Base-by-base conservation (phyloP, 140 eudicot species). In the Erigeron philadelphicus region DNA sequence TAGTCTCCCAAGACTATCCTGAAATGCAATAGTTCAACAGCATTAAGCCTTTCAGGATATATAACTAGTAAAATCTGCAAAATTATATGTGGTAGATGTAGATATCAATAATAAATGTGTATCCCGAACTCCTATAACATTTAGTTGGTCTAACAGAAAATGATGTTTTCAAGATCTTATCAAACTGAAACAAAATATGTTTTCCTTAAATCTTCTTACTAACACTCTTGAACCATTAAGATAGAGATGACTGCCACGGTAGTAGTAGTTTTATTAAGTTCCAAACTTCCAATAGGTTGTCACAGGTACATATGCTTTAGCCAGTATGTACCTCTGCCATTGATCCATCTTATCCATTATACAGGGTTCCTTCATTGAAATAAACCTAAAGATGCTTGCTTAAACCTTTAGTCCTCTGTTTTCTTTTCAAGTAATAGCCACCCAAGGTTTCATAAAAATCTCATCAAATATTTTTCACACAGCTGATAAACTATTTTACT, bases 1-100 rank as follows among this genome's bases (percentile, higher is more conserved):
- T 63, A 88, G 68, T 69, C 89, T 86, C 66, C 91, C 98, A 61
- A 88, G 81, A 77, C 87, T 83, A 77, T 86, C 96, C 96, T 92
- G 96, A 64, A 58, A 70, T 44, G 5, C 18, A 43, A 17, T 7
- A 49, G 25, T 4, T 62, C 64, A 17, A 49, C 15, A 40, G 44
- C 63, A 62, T 72, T 61, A 72, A 40, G 18, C 72, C 50, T 47
- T 66, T 13, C 21, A 41, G 11, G 13, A 16, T 3, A 5, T 31
- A 31, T 31, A 31, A 2, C 38, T 31, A 31, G 38, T 31, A 31
- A 31, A 31, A 31, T 31, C 38, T 1, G 38, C 35, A 31, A 31
- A 31, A 31, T 1, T 31, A 31, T 50, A 50, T 50, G 57, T 16
- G 57, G 19, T n/a, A 5, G 57, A 8, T 50, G 57, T 16, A 11